Base-by-base conservation (phyloP, 2,329 filamentous ascomycete species). In the Chaetomium sp. region DNA sequence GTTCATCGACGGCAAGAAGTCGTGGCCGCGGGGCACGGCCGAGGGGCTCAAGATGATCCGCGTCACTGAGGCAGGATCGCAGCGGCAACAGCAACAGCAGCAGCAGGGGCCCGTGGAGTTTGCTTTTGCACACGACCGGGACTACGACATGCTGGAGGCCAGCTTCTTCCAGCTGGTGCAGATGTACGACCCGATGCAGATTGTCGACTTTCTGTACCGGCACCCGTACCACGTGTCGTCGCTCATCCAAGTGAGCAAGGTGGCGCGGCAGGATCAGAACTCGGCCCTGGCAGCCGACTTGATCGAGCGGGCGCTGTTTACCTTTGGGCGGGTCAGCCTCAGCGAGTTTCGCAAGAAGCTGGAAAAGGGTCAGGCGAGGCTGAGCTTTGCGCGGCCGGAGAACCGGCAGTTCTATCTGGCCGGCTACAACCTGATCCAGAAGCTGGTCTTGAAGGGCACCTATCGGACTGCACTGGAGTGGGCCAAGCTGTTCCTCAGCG, bases 401-500 rank as follows among this genome's bases (percentile, higher is more conserved):
- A 97, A 97, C 69, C 81, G 94, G 44, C 92, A 97, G 69, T 85
- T 99, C 61, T 96, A 89, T 85, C 82, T 97, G 38, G 88, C 90
- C 1, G 88, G 86, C 7, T 95, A 91, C 76, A 85, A 91, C 62
- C 96, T 96, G 65, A 86, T 97, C 64, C 83, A 82, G 63, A 94
- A 89, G 62, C 76, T 99, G 27, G 80, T 90, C 12, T 85, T 90
- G 72, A 92, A 95, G 64, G 91, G 91, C n/a, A 96, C 92, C 1
- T 96, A 90, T 77, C 81, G 91, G 47, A 97, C 94, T 0, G 90
- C 91, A 0, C 84, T 95, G 48, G 94, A 97, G 70, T 99, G 94
- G 91, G 82, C 89, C 6, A 96, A 94, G 72, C 73, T 97, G 5
- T 76, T 96, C 8, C 78, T 95, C 35, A 82, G 85, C 56, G 72